Evolutionary conservation across 148 eudicot species (phyloP), one percentile per base, ranked within the genome.

Genomic region (Suaeda aralocaspica): DNA sequence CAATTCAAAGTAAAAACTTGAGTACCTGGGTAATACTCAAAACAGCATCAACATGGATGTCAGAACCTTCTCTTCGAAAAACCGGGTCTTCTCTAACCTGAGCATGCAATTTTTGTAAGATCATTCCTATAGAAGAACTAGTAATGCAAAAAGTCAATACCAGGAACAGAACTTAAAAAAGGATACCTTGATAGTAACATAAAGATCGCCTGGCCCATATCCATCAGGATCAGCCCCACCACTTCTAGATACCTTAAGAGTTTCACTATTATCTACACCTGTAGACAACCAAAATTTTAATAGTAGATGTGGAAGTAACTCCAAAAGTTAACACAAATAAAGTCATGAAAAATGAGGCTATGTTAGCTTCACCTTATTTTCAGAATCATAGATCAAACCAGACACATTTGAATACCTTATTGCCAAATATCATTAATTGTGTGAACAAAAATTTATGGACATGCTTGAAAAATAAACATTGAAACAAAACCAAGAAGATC

Each of bases 141-240:
- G 6, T 19, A 30, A 56, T 33, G 24, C 59, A 42, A 62, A 29
- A 1, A 58, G 24, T 18, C 50, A 16, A 67, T 51, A 42, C 28
- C 56, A 69, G 18, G 4, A 53, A 66, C 31, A 22, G 19, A 33
- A 69, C 52, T 9, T 3, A 36, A 36, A 36, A 36, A 36, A 36
- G 49, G 49, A 39, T 78, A 91, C 96, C 98, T 77, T 90, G 68
- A 92, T 81, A 48, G 74, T 71, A 66, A 90, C 94, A 78, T 76
- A 85, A 66, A 92, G 98, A 79, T 90, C 93, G 66, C 96, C 98
- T 61, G 88, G 93, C 51, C 80, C 87, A 77, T 85, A 88, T 69
- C 98, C 98, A 61, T 92, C 98, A 39, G 96, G 98, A 85, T 92
- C 98, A 58, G 90, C 90, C 77, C 96, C 98, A 64, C 96, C 98